Base-by-base conservation (phyloP, 768 basidiomycete species). In the Roridomyces roridus region DNA sequence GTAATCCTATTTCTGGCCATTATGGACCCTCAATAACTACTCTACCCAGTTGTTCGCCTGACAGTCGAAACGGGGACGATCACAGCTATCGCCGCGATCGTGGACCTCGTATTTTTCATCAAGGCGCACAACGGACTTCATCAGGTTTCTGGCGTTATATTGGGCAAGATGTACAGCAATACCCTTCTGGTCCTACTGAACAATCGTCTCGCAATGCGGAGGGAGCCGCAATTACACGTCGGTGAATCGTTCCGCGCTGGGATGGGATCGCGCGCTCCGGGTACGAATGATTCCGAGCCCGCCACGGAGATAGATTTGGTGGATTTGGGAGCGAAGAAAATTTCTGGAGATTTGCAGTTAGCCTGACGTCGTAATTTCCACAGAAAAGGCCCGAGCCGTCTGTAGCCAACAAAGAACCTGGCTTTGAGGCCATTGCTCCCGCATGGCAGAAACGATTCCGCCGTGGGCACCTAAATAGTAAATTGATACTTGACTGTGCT, bases 131-230 rank as follows among this genome's bases (percentile, higher is more conserved):
- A 62, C 28, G 55, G 45, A 5, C 54, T 62, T 1, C 60, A 62
- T 21, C 60, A 62, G 40, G 55, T 49, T 23, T 52, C 55, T 41
- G 60, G 55, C 17, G 55, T 62, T n/a, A 57, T 48, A 24, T 37
- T 62, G 45, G 57, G 55, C 55, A 62, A 62, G 26, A 17, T 62
- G 40, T 62, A 62, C 46, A 57, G 50, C 55, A 62, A 62, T 47
- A 52, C 60, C 6, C 47, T 57, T 12, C 37, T 62, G 31, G 52
- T 62, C 15, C 46, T 62, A 20, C 58, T 57, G 46, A 62, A 62
- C 47, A 58, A 62, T 31, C 56, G 49, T 14, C 21, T 57, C 28
- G 37, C 21, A 25, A 29, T 26, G 28, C 14, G 21, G 3, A 45
- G 39, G 12, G 35, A 46, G 20, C 48, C 39, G 9, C 6, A 21